phyloP scores from a whole-genome alignment of 2,329 filamentous ascomycete genomes.

The Aulographum hederae region DNA sequence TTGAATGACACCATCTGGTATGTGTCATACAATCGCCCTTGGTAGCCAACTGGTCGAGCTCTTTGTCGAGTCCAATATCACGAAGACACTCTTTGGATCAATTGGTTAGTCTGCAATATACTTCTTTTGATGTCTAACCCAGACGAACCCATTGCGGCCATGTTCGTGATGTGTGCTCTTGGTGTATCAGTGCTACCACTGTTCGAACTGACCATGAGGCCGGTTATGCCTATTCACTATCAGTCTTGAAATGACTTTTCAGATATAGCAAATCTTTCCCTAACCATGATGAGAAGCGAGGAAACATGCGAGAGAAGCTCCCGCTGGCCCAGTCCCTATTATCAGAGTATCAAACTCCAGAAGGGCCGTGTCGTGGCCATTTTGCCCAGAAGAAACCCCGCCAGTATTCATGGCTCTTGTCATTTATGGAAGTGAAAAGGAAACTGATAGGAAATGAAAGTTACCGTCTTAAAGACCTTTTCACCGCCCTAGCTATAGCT shows the following conservation, averaged over 20 bases:
- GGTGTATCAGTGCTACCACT: slow-evolving; percentile 36
- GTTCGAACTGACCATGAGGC: slow-evolving; percentile 33
- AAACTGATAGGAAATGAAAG: no score
- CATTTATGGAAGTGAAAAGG: no score
- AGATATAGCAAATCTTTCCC: no score
- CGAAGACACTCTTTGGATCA: slow-evolving; percentile 23
- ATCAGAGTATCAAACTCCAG: slow-evolving; percentile 25
- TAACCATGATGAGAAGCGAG: slow-evolving; percentile 14
- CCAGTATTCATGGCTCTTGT: no score
- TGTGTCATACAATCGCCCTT: slow-evolving; percentile 18
- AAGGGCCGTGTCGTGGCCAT: no score
- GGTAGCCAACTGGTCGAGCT: slow-evolving; percentile 14
- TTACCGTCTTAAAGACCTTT: no score
- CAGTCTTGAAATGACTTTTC: not conserved
- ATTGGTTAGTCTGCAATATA: not conserved
- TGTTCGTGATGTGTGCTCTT: slow-evolving; percentile 42
- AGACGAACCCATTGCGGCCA: slow-evolving; percentile 29
- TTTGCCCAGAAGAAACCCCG: no score
- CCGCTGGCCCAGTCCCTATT: slow-evolving; percentile 34
- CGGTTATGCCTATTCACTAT: slow-evolving; percentile 22
- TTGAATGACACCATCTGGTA: slow-evolving; percentile 24
- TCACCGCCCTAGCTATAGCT: no score
- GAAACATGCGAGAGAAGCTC: slow-evolving; percentile 35
- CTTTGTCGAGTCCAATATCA: slow-evolving; percentile 24
- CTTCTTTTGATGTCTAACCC: slow-evolving; percentile 5